Conservation (phyloP, 208 protist genomes). For the Wallacemonas sp. region DNA sequence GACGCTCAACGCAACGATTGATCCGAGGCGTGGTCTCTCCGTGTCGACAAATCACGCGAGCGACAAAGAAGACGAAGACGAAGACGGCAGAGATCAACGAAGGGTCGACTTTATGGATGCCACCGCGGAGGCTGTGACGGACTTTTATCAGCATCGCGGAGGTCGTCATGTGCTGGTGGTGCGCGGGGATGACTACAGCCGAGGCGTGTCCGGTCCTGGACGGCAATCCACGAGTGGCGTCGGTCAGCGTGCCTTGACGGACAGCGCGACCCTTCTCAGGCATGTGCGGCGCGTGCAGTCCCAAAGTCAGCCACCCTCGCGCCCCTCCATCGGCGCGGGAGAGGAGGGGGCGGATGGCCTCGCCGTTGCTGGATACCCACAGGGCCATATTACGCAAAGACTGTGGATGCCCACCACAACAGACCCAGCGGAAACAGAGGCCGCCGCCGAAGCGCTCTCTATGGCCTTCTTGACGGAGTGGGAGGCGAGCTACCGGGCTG, state of each 20-base stretch:
- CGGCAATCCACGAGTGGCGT: conserved; percentile 11
- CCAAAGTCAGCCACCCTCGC: neutral
- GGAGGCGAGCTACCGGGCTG: neutral
- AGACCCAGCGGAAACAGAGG: no score
- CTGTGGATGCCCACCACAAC: conserved; percentile 20
- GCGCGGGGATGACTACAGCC: conserved; percentile 31
- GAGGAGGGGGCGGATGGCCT: neutral
- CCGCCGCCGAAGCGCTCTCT: no score
- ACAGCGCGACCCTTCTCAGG: conserved; percentile 23
- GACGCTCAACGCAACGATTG: conserved; percentile 29
- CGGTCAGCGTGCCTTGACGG: conserved; percentile 15
- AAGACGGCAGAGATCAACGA: no score
- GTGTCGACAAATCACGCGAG: neutral
- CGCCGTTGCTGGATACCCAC: conserved; percentile 46
- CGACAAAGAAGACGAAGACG: neutral
- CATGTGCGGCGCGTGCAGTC: conserved; percentile 15
- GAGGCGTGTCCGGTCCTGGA: no score
- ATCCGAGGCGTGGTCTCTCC: neutral
- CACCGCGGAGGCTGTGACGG: conserved; percentile 9
- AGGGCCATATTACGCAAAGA: conserved; percentile 39
- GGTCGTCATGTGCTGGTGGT: conserved; percentile 33
- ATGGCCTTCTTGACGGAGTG: neutral
- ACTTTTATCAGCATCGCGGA: conserved; percentile 17
- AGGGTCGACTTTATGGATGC: no score
- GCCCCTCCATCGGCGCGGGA: neutral